Conservation (phyloP, 139 green algal genomes). For the Picochlorum sp. region DNA sequence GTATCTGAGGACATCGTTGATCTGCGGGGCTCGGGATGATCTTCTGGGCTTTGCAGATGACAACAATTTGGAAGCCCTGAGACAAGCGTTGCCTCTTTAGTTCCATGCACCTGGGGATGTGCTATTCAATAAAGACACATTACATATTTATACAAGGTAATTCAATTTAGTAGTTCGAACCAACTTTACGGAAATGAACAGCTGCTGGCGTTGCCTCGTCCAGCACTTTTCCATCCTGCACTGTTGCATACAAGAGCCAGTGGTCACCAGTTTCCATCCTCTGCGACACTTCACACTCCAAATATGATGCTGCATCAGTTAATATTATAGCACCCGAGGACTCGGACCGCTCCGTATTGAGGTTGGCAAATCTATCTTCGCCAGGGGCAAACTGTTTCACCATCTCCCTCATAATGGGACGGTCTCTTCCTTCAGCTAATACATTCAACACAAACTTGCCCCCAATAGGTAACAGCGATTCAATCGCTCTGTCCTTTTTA, state of each 20-base stretch:
- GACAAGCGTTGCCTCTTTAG: conserved; percentile 30
- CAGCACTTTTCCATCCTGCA: conserved; percentile 62
- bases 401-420: conserved; percentile 61
- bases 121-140: neutral
- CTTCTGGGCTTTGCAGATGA: conserved; percentile 49
- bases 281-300: conserved; percentile 58
- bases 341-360: conserved; percentile 39
- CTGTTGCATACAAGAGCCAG: conserved; percentile 68
- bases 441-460: conserved; percentile 78
- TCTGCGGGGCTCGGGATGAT: conserved; percentile 57
- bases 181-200: conserved; percentile 53
- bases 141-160: neutral
- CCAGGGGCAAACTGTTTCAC: conserved; percentile 72
- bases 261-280: conserved; percentile 81
- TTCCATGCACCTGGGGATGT: neutral
- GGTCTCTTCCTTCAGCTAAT: conserved; percentile 58
- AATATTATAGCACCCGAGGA: conserved; percentile 43
- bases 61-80: conserved; percentile 50
- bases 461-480: conserved; percentile 67
- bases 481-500: conserved; percentile 89
- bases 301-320: conserved; percentile 36
- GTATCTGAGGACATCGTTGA: conserved; percentile 85
- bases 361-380: conserved; percentile 69
- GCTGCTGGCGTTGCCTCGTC: conserved; percentile 47
- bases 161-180: conserved; percentile 22